Evolutionary conservation across 306 rosid species (phyloP).

Genomic region (Trifolium subterraneum): DNA sequence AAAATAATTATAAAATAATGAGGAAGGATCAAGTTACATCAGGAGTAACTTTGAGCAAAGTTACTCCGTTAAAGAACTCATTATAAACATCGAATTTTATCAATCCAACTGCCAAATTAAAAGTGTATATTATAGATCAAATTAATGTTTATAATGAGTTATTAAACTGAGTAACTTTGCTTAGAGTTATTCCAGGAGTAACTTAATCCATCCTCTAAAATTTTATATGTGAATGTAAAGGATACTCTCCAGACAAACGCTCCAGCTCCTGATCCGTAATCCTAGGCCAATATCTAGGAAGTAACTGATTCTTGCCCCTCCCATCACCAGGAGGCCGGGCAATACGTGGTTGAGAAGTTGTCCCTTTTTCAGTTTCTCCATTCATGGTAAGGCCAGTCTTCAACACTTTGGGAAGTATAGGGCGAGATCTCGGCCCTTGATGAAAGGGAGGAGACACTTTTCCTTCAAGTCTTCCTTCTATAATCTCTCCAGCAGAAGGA

Average conservation of each 20-base stretch:
- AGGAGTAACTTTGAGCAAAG: neutral
- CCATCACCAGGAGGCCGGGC: slow-evolving; percentile 98
- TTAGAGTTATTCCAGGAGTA: neutral
- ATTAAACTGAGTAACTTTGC: neutral
- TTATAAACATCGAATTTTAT: too few relatives aligned
- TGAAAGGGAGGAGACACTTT: slow-evolving; percentile 66
- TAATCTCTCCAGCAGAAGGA: slow-evolving; percentile 57
- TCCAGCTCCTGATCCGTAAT: slow-evolving; percentile 93
- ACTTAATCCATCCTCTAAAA: neutral
- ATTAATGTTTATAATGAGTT: neutral
- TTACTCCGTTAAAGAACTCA: too few relatives aligned
- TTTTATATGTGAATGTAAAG: slow-evolving; percentile 30
- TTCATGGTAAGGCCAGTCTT: slow-evolving; percentile 52
- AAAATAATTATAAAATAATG: neutral
- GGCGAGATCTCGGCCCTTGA: slow-evolving; percentile 70
- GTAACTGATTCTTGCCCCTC: slow-evolving; percentile 88
- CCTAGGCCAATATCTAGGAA: slow-evolving; percentile 99
- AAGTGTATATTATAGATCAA: too few relatives aligned
- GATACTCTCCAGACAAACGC: slow-evolving; percentile 96
- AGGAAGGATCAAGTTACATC: neutral
- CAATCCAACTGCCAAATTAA: too few relatives aligned
- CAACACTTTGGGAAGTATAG: slow-evolving; percentile 72
- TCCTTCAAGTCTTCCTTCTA: slow-evolving; percentile 65
- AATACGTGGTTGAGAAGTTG: slow-evolving; percentile 58
- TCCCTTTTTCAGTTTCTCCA: slow-evolving; percentile 59